Evolutionary conservation across 2,329 filamentous ascomycete genomes (phyloP).

Genomic region (Sporothrix humicola): DNA sequence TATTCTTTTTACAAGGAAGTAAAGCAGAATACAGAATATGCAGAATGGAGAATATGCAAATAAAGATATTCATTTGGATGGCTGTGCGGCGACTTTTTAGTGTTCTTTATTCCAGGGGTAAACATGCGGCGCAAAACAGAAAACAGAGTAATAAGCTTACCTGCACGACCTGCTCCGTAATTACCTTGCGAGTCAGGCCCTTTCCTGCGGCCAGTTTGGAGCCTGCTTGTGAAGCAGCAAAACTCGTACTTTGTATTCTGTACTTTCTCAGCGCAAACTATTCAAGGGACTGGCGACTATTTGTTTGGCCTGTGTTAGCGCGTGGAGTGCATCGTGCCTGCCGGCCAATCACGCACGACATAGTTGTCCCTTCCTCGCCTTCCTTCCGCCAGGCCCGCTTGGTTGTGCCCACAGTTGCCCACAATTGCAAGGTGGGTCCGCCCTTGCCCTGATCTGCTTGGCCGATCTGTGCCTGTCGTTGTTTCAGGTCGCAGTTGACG

Average conservation of each 20-base stretch:
- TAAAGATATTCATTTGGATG: background rate
- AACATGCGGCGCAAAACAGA: background rate
- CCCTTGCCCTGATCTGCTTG: constrained; percentile 18
- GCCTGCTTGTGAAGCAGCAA: background rate
- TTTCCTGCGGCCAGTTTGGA: background rate
- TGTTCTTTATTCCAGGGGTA: background rate
- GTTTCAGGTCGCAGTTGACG: constrained; percentile 21
- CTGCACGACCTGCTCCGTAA: background rate
- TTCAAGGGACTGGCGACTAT: background rate
- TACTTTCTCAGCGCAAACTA: background rate
- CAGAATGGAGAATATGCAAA: background rate
- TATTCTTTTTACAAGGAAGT: background rate
- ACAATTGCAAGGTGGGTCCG: background rate
- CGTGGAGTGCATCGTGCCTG: background rate
- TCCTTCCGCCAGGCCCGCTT: constrained; percentile 14
- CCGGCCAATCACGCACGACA: background rate
- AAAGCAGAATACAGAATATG: no score
- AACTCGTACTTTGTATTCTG: background rate
- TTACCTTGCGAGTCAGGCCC: background rate
- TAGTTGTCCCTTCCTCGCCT: background rate
- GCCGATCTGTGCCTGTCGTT: constrained; percentile 23
- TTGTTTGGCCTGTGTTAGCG: constrained; percentile 17
- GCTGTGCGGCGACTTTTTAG: background rate
- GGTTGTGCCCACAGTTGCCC: background rate
- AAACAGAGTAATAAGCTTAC: constrained; percentile 24